A percentile compares a stretch with the other conserved stretches of the same genome.
These are phyloP conservation scores for Aureobasidium sp. DNA, from an alignment of 2,329 filamentous ascomycete genomes.

Conservation along the genomic window DNA sequence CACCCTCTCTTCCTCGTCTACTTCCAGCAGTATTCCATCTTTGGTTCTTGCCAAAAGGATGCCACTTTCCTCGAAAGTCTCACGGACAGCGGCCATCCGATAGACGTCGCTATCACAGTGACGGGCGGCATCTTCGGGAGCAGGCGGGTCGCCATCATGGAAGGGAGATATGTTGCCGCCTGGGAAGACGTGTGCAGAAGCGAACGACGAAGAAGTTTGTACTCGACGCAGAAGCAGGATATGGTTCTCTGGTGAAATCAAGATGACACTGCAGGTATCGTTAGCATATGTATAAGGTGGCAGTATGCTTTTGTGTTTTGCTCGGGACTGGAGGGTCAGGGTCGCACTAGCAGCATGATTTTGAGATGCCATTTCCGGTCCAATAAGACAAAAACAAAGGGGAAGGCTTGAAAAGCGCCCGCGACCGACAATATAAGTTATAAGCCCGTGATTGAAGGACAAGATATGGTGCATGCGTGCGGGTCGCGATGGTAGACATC, in stretches of 20 bases:
- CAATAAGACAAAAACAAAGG: not conserved
- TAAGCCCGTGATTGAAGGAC: too few relatives aligned
- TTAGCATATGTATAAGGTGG: not conserved
- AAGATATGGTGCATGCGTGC: not conserved
- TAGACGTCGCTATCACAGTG: slow-evolving; percentile 70
- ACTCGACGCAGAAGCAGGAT: slow-evolving; percentile 84
- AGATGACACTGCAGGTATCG: slow-evolving; percentile 55
- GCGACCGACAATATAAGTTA: not conserved
- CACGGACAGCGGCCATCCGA: slow-evolving; percentile 74
- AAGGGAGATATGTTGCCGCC: slow-evolving; percentile 74
- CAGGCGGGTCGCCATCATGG: slow-evolving; percentile 63
- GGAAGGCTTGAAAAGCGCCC: not conserved
- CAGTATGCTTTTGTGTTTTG: not conserved
- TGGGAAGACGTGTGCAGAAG: slow-evolving; percentile 91
- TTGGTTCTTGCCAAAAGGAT: slow-evolving; percentile 63
- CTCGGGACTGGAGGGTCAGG: not conserved
- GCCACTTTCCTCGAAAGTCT: slow-evolving; percentile 93
- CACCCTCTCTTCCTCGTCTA: slow-evolving; percentile 56
- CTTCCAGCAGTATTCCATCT: slow-evolving; percentile 51
- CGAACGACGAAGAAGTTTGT: slow-evolving; percentile 72
- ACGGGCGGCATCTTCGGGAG: slow-evolving; percentile 44
- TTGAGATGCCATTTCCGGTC: not conserved
- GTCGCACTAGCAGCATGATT: not conserved
- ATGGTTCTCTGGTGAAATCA: slow-evolving; percentile 80
- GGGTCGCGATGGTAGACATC: not conserved